phyloP scores from a whole-genome alignment of 805 yeast genomes.

The Candida silvicultrix region DNA sequence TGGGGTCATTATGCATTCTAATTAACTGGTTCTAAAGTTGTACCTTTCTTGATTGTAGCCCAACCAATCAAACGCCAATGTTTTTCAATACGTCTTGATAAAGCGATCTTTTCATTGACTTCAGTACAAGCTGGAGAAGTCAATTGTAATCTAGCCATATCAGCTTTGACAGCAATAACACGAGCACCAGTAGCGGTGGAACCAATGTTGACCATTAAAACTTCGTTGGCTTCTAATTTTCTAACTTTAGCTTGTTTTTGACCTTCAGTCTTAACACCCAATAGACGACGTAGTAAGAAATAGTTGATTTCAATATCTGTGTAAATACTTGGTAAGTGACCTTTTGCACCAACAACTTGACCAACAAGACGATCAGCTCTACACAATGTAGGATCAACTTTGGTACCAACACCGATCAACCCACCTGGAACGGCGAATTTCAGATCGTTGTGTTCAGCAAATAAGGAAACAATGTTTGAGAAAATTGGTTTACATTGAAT shows the following conservation, averaged over 20 bases:
- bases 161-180: constrained; percentile 96
- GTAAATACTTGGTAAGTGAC: constrained; percentile 91
- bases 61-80: constrained; percentile 99
- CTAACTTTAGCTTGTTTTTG: constrained; percentile 96
- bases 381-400: constrained; percentile 97
- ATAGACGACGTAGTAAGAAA: constrained; percentile 90
- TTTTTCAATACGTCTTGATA: constrained; percentile 98
- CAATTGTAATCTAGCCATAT: constrained; percentile 96
- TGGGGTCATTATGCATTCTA: neutral
- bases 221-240: constrained; percentile 90
- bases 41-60: constrained; percentile 97
- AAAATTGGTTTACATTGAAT: constrained; percentile 94
- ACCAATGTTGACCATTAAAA: constrained; percentile 98
- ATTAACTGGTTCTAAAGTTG: constrained; percentile 70
- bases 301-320: constrained; percentile 97
- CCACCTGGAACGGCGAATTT: constrained; percentile 99
- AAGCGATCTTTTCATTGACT: constrained; percentile 95
- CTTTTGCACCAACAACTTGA: constrained; percentile 97
- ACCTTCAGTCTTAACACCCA: constrained; percentile 98
- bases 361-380: constrained; percentile 99
- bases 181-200: constrained; percentile 99
- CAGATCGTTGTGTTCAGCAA: constrained; percentile 96
- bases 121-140: constrained; percentile 99
- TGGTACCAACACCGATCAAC: constrained; percentile 98
- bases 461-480: constrained; percentile 87